Evolutionary conservation across 2,329 filamentous ascomycete genomes (phyloP), one percentile per base, ranked within the genome.

Genomic region (Arthroderma sp.): DNA sequence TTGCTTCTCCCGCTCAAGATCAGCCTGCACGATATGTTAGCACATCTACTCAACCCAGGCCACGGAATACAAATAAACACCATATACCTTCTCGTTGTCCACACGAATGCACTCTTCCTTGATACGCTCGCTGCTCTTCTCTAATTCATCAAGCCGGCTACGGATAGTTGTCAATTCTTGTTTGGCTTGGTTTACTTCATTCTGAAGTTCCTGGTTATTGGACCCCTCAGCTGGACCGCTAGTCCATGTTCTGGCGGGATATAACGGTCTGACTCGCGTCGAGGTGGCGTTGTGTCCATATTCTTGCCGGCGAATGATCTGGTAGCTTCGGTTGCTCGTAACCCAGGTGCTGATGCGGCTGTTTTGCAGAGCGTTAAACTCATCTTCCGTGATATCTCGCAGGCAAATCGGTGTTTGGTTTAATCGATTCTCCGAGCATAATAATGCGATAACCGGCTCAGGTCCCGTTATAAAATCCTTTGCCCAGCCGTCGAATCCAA

Each of bases 381-480:
- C 79, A 34, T 74, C 69, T 30, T 84, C 75, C 2, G 63, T 75
- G 31, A 88, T 77, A 6, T 85, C 77, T 4, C 60, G 61, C 9
- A 79, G 66, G 10, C 75, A 70, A 38, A 89, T 73, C 0, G 78
- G 86, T 4, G 81, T 80, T 28, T 69, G 67, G 54, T 94, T 78
- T 5, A 95, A 63, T 43, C 68, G 73, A 47, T 74, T 77, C 53
- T 84, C 81, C 8, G 78, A 74, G 61, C 87, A 95, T 22, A 98
- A 74, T 83, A 94, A 91, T 5, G 86, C 82, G 31, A 96, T 67
- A 1, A 98, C 85, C 1, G 84, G 75, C 1, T 82, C 78, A 0
- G 93, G 93, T 0, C 89, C 91, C 31, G 80, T 73, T 4, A 98
- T 59, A 47, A 75, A 85, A 56, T 96, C 83, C 28, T 84, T 71